A percentile compares a stretch with the other conserved stretches of the same genome.
Evolutionary conservation across 768 basidiomycete species (phyloP).

Genomic region (Termitomyces sp.): DNA sequence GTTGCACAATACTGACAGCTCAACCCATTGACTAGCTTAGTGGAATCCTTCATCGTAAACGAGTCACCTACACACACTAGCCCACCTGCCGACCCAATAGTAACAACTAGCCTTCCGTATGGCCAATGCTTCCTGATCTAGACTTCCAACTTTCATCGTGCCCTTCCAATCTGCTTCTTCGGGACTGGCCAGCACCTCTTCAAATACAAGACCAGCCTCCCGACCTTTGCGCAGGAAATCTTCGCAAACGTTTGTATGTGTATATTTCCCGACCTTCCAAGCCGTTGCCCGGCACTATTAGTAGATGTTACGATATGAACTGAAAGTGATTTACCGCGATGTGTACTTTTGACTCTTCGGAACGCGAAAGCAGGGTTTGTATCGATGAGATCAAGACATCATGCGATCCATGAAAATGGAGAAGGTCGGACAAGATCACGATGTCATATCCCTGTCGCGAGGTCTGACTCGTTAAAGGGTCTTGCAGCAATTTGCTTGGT

Average conservation of each 20-base stretch:
- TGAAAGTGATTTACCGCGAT: slow-evolving; percentile 38
- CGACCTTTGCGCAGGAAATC: slow-evolving; percentile 40
- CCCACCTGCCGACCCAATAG: slow-evolving; percentile 60
- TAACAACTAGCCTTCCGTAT: slow-evolving; percentile 54
- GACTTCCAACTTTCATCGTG: slow-evolving; percentile 34
- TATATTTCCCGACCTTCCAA: slow-evolving; percentile 51
- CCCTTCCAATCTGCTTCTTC: slow-evolving; percentile 44
- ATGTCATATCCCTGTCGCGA: slow-evolving; percentile 40
- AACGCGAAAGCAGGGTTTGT: slow-evolving; percentile 38
- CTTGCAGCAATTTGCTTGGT: slow-evolving; percentile 16
- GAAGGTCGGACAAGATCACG: slow-evolving; percentile 65
- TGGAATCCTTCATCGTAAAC: background rate
- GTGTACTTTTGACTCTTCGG: slow-evolving; percentile 39
- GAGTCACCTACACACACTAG: background rate
- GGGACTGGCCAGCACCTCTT: slow-evolving; percentile 30
- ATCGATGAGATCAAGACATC: slow-evolving; percentile 48
- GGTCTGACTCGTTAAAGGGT: background rate
- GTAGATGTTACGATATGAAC: background rate
- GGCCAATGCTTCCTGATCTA: slow-evolving; percentile 41
- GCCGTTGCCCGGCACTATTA: background rate
- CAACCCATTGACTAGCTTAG: background rate
- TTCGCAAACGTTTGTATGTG: slow-evolving; percentile 44
- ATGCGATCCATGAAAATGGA: slow-evolving; percentile 65
- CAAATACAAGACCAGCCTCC: slow-evolving; percentile 37
- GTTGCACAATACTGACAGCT: background rate